Evolutionary conservation across 257 asterid species (phyloP).

Genomic region (Primulina huaijiensis): DNA sequence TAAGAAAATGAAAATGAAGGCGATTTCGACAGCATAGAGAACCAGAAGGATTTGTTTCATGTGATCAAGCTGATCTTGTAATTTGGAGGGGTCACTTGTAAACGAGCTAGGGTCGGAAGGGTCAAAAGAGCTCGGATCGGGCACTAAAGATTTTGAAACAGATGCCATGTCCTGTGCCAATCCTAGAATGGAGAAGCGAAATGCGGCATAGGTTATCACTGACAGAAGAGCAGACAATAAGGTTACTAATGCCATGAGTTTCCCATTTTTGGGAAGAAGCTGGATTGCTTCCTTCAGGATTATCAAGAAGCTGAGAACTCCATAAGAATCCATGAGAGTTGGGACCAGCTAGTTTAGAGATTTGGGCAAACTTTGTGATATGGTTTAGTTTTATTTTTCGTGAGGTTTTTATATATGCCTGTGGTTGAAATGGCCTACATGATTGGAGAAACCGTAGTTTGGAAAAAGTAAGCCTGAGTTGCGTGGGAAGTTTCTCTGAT

Average conservation of each 20-base stretch:
- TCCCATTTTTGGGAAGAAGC: conserved; percentile 40
- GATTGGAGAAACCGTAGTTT: neutral
- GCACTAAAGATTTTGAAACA: conserved; percentile 19
- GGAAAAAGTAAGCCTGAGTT: too few relatives aligned
- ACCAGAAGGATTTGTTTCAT: conserved; percentile 22
- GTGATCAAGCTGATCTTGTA: conserved; percentile 4
- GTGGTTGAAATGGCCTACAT: conserved; percentile 1
- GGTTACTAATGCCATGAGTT: conserved; percentile 30
- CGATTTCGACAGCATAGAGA: conserved; percentile 22
- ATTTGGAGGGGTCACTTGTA: neutral
- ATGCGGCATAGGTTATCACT: conserved; percentile 10
- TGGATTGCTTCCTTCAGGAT: conserved; percentile 33
- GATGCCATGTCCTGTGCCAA: conserved; percentile 13
- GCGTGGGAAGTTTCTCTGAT: too few relatives aligned
- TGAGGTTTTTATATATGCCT: conserved; percentile 9
- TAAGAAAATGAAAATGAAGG: conserved; percentile 24
- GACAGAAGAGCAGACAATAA: conserved; percentile 22
- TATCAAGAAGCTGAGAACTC: conserved; percentile 21
- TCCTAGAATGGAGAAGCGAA: conserved; percentile 22
- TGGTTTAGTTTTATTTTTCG: neutral
- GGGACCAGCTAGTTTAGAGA: neutral
- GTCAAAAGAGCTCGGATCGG: conserved; percentile 22
- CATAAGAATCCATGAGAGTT: conserved; percentile 20
- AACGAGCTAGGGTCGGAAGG: neutral
- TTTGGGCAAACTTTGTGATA: neutral